phyloP scores from a whole-genome alignment of 1,139 yeast genomes.

The Debaryomyces udenii region DNA sequence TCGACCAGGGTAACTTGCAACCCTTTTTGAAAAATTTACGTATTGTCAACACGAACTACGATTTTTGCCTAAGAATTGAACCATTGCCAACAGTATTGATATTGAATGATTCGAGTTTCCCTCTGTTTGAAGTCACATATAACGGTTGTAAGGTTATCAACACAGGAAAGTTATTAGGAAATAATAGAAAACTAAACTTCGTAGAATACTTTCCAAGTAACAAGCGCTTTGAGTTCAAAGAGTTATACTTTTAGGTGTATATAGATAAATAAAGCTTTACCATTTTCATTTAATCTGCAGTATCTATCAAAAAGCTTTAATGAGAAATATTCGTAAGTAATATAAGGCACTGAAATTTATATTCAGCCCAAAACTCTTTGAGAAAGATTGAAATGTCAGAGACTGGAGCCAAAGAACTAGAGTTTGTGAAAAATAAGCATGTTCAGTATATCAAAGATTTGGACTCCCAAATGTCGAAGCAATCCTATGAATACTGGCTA shows the following conservation, averaged over 20 bases:
- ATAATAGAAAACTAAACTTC: slow-evolving; percentile 58
- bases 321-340: too few species aligned
- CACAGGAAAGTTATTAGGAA: slow-evolving; percentile 58
- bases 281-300: slow-evolving; percentile 2
- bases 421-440: slow-evolving; percentile 31
- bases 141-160: slow-evolving; percentile 83
- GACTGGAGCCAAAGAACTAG: not conserved
- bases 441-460: slow-evolving; percentile 39
- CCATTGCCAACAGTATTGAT: slow-evolving; percentile 79
- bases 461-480: slow-evolving; percentile 34
- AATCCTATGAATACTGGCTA: slow-evolving; percentile 76
- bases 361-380: not conserved
- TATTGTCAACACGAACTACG: slow-evolving; percentile 71
- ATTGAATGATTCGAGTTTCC: slow-evolving; percentile 69
- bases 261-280: slow-evolving; percentile 29
- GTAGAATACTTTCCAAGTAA: slow-evolving; percentile 68
- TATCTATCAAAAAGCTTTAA: too few species aligned
- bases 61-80: slow-evolving; percentile 66
- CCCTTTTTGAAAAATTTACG: slow-evolving; percentile 69
- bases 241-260: slow-evolving; percentile 45
- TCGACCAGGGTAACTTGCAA: slow-evolving; percentile 86
- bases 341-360: too few species aligned
- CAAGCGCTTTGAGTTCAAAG: slow-evolving; percentile 53
- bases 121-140: slow-evolving; percentile 73
- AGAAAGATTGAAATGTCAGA: not conserved